A percentile compares a stretch with the other conserved stretches of the same genome.
Evolutionary conservation across 345 rosid species (phyloP).

Genomic region (Durio zibethinus): DNA sequence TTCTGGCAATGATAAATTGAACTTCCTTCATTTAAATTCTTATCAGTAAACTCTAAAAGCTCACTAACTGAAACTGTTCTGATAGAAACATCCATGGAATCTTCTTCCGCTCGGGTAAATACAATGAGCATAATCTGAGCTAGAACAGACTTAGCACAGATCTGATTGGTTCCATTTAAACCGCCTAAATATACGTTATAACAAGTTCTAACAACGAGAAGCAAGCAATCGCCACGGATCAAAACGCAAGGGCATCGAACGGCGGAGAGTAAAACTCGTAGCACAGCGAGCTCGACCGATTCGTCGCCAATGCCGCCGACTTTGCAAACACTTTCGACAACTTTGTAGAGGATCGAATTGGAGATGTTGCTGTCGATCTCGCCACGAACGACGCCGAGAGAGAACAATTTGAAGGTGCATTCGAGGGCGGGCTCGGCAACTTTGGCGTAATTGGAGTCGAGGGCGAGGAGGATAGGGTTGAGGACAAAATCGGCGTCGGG

Average conservation of each 20-base stretch:
- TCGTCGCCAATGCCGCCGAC: slow-evolving; percentile 73
- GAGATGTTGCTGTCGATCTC: slow-evolving; percentile 41
- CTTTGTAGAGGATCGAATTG: slow-evolving; percentile 31
- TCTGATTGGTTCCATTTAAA: slow-evolving; percentile 79
- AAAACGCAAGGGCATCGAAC: slow-evolving; percentile 67
- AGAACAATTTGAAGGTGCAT: slow-evolving; percentile 69
- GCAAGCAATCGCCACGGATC: slow-evolving; percentile 79
- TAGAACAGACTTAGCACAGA: slow-evolving; percentile 86
- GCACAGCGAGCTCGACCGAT: slow-evolving; percentile 64
- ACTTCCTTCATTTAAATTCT: slow-evolving; percentile 86
- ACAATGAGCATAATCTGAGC: slow-evolving; percentile 81
- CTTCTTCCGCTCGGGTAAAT: slow-evolving; percentile 71
- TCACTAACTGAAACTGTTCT: slow-evolving; percentile 63
- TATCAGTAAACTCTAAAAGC: slow-evolving; percentile 74
- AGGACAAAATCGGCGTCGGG: slow-evolving; percentile 62
- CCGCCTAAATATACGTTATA: slow-evolving; percentile 89
- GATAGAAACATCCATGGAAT: slow-evolving; percentile 47
- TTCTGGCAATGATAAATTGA: slow-evolving; percentile 74
- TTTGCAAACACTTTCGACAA: slow-evolving; percentile 54
- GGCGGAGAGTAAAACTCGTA: slow-evolving; percentile 70
- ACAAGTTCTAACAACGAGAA: slow-evolving; percentile 75
- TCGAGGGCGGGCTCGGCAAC: slow-evolving; percentile 86
- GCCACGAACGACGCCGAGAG: slow-evolving; percentile 61
- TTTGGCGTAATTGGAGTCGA: slow-evolving; percentile 64
- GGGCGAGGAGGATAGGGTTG: slow-evolving; percentile 63